Base-by-base conservation (phyloP, 2,329 filamentous ascomycete species). In the Ascomycota sp. region DNA sequence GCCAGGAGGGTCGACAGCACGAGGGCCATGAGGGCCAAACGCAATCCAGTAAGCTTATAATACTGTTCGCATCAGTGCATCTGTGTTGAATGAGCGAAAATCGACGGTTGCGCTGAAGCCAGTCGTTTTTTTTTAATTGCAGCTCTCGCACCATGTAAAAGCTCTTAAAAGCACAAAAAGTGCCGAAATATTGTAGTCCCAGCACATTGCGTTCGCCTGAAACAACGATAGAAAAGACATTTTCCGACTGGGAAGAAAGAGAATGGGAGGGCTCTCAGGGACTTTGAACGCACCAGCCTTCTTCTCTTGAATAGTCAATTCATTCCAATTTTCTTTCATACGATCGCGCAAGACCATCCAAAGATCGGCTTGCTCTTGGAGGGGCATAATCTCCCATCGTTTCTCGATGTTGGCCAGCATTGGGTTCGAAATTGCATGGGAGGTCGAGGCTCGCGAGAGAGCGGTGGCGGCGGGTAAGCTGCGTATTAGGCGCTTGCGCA, bases 291-390 rank as follows among this genome's bases (percentile, higher is more conserved):
- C 75, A 94, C 89, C 86, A 47, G 89, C 89, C 68, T 92, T 95
- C 80, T 98, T 93, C 71, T 98, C 89, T 59, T 89, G 78, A 49
- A 91, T 44, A 30, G 89, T 94, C 63, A 98, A 65, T 52, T 95
- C 82, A 51, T 76, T 71, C 89, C 89, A 98, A 65, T 82, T 83
- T 47, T 70, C 74, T 79, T 93, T 94, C 89, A 98, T 98, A 52
- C 89, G 78, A 63, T 98, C 89, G 58, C 89, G 74, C 57, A 98
- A 67, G 45, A 78, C 67, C 89, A 98, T 98, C 89, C 89, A 98
- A 47, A 98, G 66, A 53, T 98, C 89, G 43, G 89, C 89, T 73
- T 98, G 89, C 71, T 98, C 89, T 68, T 93, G 83, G 40, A 89
- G 82, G 35, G 86, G 85, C 80, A 95, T 85, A 39, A 65, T 71